These are phyloP conservation scores for Sporothrix brunneoviolacea DNA, from an alignment of 2,329 filamentous ascomycete genomes.

Conservation along the genomic window DNA sequence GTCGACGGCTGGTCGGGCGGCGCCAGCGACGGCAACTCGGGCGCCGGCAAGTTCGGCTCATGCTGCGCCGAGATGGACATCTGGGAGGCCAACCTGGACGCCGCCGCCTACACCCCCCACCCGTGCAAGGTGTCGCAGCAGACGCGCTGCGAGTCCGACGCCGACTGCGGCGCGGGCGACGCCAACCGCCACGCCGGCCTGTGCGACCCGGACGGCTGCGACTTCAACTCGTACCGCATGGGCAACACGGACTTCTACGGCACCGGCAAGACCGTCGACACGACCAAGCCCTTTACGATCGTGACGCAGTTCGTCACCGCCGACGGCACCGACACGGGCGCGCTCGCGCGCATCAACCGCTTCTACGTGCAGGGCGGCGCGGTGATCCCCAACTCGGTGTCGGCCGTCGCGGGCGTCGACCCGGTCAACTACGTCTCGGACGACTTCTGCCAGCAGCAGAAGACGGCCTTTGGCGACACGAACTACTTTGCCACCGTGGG, in stretches of 20 bases:
- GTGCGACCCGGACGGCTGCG: constrained; percentile 58
- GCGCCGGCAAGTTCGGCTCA: constrained; percentile 42
- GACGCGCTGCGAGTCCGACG: constrained; percentile 36
- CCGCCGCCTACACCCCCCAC: constrained; percentile 53
- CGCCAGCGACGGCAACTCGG: constrained; percentile 43
- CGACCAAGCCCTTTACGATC: constrained; percentile 46
- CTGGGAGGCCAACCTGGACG: constrained; percentile 58
- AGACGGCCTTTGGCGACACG: constrained; percentile 44
- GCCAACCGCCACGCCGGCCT: constrained; percentile 43
- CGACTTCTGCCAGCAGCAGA: constrained; percentile 48
- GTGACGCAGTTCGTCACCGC: constrained; percentile 48
- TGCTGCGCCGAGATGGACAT: constrained; percentile 56
- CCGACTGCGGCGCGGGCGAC: constrained; percentile 36
- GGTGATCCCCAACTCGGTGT: constrained; percentile 43
- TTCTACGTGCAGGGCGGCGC: constrained; percentile 51
- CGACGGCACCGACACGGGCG: constrained; percentile 36
- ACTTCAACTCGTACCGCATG: constrained; percentile 59
- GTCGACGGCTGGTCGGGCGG: constrained; percentile 40
- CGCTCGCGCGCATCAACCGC: constrained; percentile 46
- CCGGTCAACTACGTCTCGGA: constrained; percentile 38
- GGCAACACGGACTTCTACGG: constrained; percentile 51
- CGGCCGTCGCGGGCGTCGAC: constrained; percentile 23
- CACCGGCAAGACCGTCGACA: constrained; percentile 46
- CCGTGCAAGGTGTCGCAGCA: constrained; percentile 42
- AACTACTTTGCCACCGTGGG: constrained; percentile 43